phyloP scores from a whole-genome alignment of 2,329 filamentous ascomycete genomes.

The Madurella fahalii region DNA sequence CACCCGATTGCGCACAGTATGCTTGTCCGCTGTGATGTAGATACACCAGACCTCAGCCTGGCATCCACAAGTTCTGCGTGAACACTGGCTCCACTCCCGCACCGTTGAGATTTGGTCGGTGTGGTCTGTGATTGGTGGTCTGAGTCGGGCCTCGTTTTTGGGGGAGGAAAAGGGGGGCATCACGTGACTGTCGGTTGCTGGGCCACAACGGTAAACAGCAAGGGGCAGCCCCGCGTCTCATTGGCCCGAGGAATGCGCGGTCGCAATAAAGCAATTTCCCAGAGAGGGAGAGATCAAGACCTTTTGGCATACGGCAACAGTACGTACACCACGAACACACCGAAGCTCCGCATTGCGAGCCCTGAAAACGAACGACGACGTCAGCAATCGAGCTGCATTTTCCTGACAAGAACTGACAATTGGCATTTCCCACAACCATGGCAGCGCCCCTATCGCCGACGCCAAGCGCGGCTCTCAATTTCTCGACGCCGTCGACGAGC shows the following conservation, averaged over 20 bases:
- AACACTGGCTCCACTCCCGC: too few species aligned
- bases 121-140: too few species aligned
- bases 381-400: conserved; percentile 4
- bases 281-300: conserved; percentile 8
- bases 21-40: too few species aligned
- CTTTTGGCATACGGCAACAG: neutral
- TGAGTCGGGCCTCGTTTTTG: too few species aligned
- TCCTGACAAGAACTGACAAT: neutral
- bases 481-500: conserved; percentile 31
- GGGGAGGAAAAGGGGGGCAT: neutral
- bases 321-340: too few species aligned
- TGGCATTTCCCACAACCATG: conserved; percentile 28
- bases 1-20: too few species aligned
- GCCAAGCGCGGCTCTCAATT: conserved; percentile 37
- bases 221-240: neutral
- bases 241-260: conserved; percentile 11
- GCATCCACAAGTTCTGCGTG: too few species aligned
- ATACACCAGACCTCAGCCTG: too few species aligned
- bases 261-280: conserved; percentile 20
- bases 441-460: conserved; percentile 40
- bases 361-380: neutral
- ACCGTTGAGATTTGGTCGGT: too few species aligned
- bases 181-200: conserved; percentile 20
- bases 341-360: too few species aligned
- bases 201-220: conserved; percentile 23